phyloP scores from a whole-genome alignment of 306 rosid species.

The Gynostemma pentaphyllum region DNA sequence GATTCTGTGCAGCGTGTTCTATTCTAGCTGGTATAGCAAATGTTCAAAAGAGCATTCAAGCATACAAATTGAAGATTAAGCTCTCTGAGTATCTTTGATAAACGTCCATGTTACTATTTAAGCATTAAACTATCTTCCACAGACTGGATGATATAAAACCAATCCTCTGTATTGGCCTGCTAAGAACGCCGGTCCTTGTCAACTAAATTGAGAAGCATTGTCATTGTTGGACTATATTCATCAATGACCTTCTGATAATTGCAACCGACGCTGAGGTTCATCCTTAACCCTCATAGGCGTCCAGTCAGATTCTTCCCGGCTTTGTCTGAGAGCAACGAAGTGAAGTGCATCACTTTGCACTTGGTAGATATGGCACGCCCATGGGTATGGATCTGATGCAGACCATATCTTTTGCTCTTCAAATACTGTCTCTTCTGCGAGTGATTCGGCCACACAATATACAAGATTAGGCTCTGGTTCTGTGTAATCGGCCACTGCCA shows the following conservation, averaged over 20 bases:
- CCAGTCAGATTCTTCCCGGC: conserved; percentile 63
- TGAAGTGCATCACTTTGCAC: conserved; percentile 83
- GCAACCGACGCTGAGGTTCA: conserved; percentile 28
- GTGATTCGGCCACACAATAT: conserved; percentile 59
- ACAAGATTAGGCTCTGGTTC: conserved; percentile 73
- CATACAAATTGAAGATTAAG: neutral
- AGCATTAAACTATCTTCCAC: neutral
- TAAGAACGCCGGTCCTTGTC: neutral
- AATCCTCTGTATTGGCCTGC: neutral
- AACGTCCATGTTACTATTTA: neutral
- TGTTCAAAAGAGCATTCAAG: neutral
- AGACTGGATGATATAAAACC: neutral
- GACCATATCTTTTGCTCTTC: conserved; percentile 88
- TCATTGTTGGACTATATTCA: neutral
- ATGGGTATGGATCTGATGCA: conserved; percentile 75
- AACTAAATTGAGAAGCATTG: neutral
- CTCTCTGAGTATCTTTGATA: neutral
- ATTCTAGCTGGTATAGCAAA: neutral
- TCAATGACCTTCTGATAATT: conserved; percentile 21
- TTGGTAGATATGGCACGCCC: conserved; percentile 87
- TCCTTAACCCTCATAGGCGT: conserved; percentile 67
- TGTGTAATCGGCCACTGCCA: conserved; percentile 42
- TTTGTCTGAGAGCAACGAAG: conserved; percentile 65
- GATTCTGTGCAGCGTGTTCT: neutral
- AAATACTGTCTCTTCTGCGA: conserved; percentile 63